Conservation (phyloP, 2,329 filamentous ascomycete species). For the Dothideomycetes sp. region DNA sequence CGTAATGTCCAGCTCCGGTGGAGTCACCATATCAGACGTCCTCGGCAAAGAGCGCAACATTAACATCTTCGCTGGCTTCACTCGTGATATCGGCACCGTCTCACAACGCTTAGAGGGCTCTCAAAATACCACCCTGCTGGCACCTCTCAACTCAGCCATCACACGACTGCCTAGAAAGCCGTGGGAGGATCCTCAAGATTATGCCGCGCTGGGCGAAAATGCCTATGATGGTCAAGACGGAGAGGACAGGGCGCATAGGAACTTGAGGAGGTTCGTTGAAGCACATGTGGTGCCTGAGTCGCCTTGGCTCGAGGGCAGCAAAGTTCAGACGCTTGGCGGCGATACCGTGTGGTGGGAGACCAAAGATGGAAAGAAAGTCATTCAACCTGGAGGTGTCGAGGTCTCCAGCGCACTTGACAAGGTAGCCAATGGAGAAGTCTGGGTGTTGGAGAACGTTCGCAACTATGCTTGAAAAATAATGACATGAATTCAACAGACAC, state of each 20-base stretch:
- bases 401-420: constrained; percentile 64
- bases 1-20: constrained; percentile 17
- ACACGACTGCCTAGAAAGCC: constrained; percentile 73
- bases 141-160: constrained; percentile 76
- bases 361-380: constrained; percentile 55
- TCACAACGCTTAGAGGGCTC: constrained; percentile 58
- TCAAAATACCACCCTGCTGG: constrained; percentile 74
- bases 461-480: constrained; percentile 38
- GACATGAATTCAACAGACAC: neutral
- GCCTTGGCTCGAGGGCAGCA: constrained; percentile 64
- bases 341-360: constrained; percentile 75
- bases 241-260: constrained; percentile 64
- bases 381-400: constrained; percentile 72
- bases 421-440: constrained; percentile 83
- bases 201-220: constrained; percentile 53
- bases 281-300: constrained; percentile 68
- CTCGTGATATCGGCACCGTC: constrained; percentile 63
- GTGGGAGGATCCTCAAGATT: constrained; percentile 71
- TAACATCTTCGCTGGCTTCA: constrained; percentile 75
- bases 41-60: constrained; percentile 69
- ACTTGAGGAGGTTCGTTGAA: constrained; percentile 73
- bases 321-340: constrained; percentile 58
- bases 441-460: constrained; percentile 58
- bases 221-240: constrained; percentile 71
- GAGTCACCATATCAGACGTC: constrained; percentile 71